Percentiles rank a stretch among this genome's conserved stretches.
These are phyloP conservation scores for Naganishia randhawae DNA, from an alignment of 768 basidiomycete species.

Conservation along the genomic window DNA sequence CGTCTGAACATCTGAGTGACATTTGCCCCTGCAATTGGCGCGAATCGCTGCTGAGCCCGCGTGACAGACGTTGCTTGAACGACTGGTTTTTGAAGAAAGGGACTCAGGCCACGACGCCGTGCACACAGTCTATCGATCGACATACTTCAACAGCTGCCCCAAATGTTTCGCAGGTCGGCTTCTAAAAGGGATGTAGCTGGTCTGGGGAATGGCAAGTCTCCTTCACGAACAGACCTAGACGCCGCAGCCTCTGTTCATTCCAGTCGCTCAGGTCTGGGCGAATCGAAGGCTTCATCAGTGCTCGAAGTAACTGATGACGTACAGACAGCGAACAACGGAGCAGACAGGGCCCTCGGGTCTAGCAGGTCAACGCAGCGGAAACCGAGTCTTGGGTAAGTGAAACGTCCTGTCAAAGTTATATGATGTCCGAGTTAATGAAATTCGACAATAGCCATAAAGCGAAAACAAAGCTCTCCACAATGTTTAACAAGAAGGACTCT, in stretches of 20 bases:
- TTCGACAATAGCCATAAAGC: background rate
- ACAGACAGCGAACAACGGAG: background rate
- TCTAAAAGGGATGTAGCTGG: background rate
- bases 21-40: background rate
- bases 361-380: background rate
- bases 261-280: conserved; percentile 1
- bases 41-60: background rate
- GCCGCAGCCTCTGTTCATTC: background rate
- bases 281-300: conserved; percentile 8
- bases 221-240: background rate
- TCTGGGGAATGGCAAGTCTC: background rate
- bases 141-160: background rate
- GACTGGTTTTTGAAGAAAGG: too few species aligned
- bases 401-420: background rate
- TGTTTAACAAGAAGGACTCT: conserved; percentile 4
- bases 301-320: background rate
- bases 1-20: background rate
- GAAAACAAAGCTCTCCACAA: conserved; percentile 4
- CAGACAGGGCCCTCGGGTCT: background rate
- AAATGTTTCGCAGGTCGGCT: conserved; percentile 12
- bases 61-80: background rate
- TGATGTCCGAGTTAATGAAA: too few species aligned
- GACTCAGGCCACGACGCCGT: too few species aligned
- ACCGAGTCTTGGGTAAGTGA: conserved; percentile 3
- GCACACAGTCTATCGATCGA: too few species aligned